A percentile compares a stretch with the other conserved stretches of the same genome.
Evolutionary conservation across 352 stramenopile species (phyloP).

Genomic region (Pythium chondricola): DNA sequence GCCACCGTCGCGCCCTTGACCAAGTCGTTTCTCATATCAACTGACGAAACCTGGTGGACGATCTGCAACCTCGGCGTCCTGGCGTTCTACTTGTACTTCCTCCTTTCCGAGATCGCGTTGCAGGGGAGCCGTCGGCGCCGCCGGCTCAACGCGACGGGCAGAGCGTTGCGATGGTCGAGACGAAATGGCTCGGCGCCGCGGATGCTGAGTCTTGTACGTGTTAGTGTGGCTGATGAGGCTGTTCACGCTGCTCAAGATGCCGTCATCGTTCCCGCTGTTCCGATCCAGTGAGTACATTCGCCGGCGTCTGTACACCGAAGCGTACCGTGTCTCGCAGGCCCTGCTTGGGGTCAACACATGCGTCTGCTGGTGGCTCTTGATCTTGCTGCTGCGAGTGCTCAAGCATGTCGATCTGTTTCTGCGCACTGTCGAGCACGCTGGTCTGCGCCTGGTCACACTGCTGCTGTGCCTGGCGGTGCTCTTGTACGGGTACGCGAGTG

Average conservation of each 20-base stretch:
- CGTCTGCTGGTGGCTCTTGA: constrained; percentile 34
- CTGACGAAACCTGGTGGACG: constrained; percentile 20
- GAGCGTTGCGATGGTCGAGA: constrained; percentile 19
- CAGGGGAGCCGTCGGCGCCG: constrained; percentile 22
- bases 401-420: constrained; percentile 36
- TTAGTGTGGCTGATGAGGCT: constrained; percentile 38
- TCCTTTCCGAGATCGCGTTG: constrained; percentile 33
- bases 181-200: constrained; percentile 25
- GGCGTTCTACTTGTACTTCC: constrained; percentile 39
- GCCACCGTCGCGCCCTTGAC: constrained; percentile 28
- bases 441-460: constrained; percentile 27
- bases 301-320: constrained; percentile 31
- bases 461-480: constrained; percentile 26
- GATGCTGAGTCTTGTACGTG: constrained; percentile 33
- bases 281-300: constrained; percentile 22
- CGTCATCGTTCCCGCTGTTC: constrained; percentile 23
- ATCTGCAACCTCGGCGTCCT: constrained; percentile 27
- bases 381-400: constrained; percentile 35
- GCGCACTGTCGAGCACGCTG: constrained; percentile 24
- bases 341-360: constrained; percentile 32
- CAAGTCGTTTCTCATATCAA: constrained; percentile 31
- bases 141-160: neutral
- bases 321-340: constrained; percentile 29
- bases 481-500: constrained; percentile 40
- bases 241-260: constrained; percentile 32